Evolutionary conservation across 1,284 basidiomycete genomes (phyloP), one percentile per base, ranked within the genome.

Genomic region (Fistulina hepatica): DNA sequence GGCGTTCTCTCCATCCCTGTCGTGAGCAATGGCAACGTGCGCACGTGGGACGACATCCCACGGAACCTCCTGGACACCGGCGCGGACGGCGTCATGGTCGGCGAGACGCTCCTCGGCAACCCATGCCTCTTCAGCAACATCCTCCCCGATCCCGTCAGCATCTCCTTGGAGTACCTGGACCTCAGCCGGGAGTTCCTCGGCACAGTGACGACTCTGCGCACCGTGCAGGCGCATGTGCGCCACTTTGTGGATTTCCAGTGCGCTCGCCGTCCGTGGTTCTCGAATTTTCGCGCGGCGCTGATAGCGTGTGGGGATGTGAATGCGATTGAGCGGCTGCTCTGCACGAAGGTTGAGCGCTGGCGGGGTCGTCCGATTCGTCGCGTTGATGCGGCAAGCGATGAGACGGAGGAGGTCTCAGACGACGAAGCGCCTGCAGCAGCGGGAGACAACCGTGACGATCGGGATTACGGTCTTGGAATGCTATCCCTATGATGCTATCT

Each of bases 1-100:
- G 58, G 68, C 2, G 52, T 54, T 13, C 51, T 77, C 9, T 44
- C 50, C 7, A 57, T 82, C 2, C 76, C 73, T 5, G 69, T 85
- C 33, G 58, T 86, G 36, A 80, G 76, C 56, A 86, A 86, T 49
- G 82, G 83, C 11, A 86, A 86, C 48, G 83, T 86, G 10, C 65
- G 71, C 13, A 57, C 54, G 10, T 75, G 67, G 58, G 54, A 56
- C 22, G 76, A 86, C 51, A 52, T 85, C 8, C 52, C 55, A 41
- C 48, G 51, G 21, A 84, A 84, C 49, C 50, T 68, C 34, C 49
- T 53, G 6, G 57, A 58, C 31, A 83, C 82, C 2, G 61, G 67
- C n/a, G 79, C 80, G 28, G 73, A 81, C 48, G 83, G 82, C 6
- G 54, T 79, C 42, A 86, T 86, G 82, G 76, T 84, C 3, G 83